Conservation (phyloP, 2,329 filamentous ascomycete genomes). For the Sporothrix mexicana region DNA sequence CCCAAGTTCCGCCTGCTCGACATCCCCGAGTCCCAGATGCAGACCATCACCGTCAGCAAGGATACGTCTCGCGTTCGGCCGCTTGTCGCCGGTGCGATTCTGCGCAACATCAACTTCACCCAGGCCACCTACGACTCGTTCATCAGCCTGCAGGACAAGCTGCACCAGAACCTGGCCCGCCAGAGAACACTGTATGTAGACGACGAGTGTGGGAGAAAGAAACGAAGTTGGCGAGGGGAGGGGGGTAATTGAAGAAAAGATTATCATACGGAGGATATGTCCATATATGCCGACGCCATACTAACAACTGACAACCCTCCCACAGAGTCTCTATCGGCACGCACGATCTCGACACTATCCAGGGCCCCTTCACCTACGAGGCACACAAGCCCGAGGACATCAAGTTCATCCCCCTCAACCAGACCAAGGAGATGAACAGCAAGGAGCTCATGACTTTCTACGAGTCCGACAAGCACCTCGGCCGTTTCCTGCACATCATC, state of each 20-base stretch:
- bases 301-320: not conserved
- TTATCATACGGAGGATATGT: too few relatives aligned
- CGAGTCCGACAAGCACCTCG: constrained; percentile 90
- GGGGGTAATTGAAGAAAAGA: not conserved
- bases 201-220: not conserved
- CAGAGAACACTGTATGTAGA: constrained; percentile 72
- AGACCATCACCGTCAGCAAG: constrained; percentile 80
- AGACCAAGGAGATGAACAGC: constrained; percentile 84
- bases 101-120: constrained; percentile 90
- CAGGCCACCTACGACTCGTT: constrained; percentile 93
- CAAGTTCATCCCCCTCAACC: constrained; percentile 88
- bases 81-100: constrained; percentile 85
- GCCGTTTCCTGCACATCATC: constrained; percentile 85
- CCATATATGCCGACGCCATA: too few relatives aligned
- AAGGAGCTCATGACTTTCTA: constrained; percentile 94
- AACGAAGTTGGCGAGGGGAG: not conserved
- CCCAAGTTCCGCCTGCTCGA: constrained; percentile 80
- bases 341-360: constrained; percentile 90
- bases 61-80: constrained; percentile 80
- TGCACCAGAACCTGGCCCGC: constrained; percentile 93
- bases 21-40: constrained; percentile 73
- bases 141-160: constrained; percentile 96
- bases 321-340: constrained; percentile 85
- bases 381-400: constrained; percentile 90
- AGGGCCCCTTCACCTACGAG: constrained; percentile 97